phyloP scores from a whole-genome alignment of 768 basidiomycete species.

The Trichaptum fuscoviolaceum region DNA sequence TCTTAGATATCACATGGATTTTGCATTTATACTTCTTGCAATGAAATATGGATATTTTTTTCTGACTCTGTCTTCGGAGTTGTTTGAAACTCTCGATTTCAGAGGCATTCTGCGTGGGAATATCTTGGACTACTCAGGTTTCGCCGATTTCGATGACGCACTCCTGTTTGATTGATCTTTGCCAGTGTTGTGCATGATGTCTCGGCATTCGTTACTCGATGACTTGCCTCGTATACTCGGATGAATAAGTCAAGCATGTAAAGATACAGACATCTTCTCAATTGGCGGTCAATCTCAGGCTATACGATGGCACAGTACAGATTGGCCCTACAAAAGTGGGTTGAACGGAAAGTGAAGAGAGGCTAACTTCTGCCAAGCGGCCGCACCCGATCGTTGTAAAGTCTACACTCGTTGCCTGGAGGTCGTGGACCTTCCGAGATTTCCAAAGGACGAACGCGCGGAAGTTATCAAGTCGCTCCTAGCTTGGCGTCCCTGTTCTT shows the following conservation, averaged over 20 bases:
- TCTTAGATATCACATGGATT: not conserved
- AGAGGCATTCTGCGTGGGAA: no score
- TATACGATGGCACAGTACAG: conserved; percentile 49
- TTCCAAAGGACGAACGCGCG: conserved; percentile 36
- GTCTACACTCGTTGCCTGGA: conserved; percentile 42
- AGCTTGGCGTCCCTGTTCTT: conserved; percentile 54
- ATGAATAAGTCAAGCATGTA: not conserved
- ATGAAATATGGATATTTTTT: not conserved
- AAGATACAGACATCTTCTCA: conserved; percentile 24
- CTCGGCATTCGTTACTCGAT: no score
- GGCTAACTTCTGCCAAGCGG: not conserved
- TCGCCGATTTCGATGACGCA: no score
- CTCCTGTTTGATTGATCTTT: no score
- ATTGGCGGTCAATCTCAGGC: conserved; percentile 43
- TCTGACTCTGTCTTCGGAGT: no score
- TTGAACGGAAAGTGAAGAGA: no score
- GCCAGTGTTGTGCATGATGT: no score
- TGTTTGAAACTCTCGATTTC: no score
- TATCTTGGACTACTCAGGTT: no score
- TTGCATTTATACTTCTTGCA: not conserved
- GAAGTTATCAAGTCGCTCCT: conserved; percentile 41
- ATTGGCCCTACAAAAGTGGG: conserved; percentile 51
- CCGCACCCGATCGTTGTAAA: conserved; percentile 17
- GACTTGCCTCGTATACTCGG: no score
- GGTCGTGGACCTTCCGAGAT: conserved; percentile 46